phyloP scores from a whole-genome alignment of 2,329 filamentous ascomycete species.

The Ophiostoma himal-ulmi region DNA sequence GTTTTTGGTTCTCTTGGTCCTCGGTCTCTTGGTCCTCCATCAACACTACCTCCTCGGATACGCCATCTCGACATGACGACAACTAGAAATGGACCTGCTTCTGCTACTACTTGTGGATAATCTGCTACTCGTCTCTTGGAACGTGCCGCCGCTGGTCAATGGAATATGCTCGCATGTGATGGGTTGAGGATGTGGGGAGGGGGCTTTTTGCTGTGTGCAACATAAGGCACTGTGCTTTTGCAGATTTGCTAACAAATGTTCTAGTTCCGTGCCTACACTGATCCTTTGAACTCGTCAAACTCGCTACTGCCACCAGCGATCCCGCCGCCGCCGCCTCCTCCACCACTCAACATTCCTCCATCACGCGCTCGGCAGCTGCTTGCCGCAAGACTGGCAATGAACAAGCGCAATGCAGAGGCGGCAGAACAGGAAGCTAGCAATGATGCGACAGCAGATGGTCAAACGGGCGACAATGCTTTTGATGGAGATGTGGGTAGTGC shows the following conservation, averaged over 20 bases:
- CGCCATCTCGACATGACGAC: slow-evolving; percentile 1
- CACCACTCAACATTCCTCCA: slow-evolving; percentile 70
- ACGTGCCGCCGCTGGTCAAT: neutral
- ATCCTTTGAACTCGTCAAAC: slow-evolving; percentile 45
- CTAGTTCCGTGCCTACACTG: slow-evolving; percentile 56
- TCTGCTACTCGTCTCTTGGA: neutral
- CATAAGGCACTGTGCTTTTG: no score
- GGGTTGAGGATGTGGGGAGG: neutral
- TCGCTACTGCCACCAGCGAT: slow-evolving; percentile 54
- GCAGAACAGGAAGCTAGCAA: slow-evolving; percentile 40
- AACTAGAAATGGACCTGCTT: slow-evolving; percentile 7
- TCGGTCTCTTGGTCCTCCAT: neutral
- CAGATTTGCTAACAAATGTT: slow-evolving; percentile 14
- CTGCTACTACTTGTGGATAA: neutral
- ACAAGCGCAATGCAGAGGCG: slow-evolving; percentile 53
- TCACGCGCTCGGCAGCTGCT: slow-evolving; percentile 82
- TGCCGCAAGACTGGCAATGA: slow-evolving; percentile 77
- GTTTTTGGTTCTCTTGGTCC: slow-evolving; percentile 7
- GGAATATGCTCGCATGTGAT: neutral
- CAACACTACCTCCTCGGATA: neutral
- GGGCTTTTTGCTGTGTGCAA: neutral
- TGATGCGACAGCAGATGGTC: slow-evolving; percentile 27
- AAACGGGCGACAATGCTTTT: neutral
- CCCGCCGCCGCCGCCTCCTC: slow-evolving; percentile 60
- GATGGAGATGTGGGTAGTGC: slow-evolving; percentile 12